These are phyloP conservation scores for Cinnamomum chago DNA, from an alignment of 164 flowering plant species.

Conservation along the genomic window DNA sequence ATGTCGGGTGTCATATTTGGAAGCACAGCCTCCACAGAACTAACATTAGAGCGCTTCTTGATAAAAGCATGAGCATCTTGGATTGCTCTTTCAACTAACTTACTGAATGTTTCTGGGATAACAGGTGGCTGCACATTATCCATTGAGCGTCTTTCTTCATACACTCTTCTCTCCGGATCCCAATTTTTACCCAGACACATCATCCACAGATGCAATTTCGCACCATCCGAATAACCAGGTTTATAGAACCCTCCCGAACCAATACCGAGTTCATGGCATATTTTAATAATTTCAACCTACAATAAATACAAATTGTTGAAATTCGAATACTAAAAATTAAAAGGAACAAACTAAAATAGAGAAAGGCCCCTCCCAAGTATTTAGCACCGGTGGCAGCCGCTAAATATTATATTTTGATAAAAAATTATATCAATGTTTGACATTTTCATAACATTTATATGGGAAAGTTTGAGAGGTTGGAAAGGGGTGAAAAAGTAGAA, in stretches of 20 bases:
- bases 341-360: too few species aligned
- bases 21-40: slow-evolving; percentile 28
- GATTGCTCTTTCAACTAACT: slow-evolving; percentile 47
- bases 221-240: slow-evolving; percentile 63
- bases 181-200: slow-evolving; percentile 91
- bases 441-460: too few species aligned
- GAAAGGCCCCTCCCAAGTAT: too few species aligned
- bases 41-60: slow-evolving; percentile 4
- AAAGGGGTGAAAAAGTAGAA: too few species aligned
- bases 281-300: slow-evolving; percentile 50
- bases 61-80: slow-evolving; percentile 38
- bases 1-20: slow-evolving; percentile 64
- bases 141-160: slow-evolving; percentile 33
- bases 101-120: slow-evolving; percentile 46
- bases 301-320: neutral
- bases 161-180: slow-evolving; percentile 66
- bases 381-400: too few species aligned
- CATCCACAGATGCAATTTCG: slow-evolving; percentile 55
- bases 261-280: slow-evolving; percentile 55
- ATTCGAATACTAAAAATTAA: neutral
- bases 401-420: too few species aligned
- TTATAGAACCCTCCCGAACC: slow-evolving; percentile 88
- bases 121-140: slow-evolving; percentile 60
- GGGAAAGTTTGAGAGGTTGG: too few species aligned
- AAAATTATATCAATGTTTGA: too few species aligned